Conservation (phyloP, 495 filamentous ascomycete genomes). For the Penicillium lagena region DNA sequence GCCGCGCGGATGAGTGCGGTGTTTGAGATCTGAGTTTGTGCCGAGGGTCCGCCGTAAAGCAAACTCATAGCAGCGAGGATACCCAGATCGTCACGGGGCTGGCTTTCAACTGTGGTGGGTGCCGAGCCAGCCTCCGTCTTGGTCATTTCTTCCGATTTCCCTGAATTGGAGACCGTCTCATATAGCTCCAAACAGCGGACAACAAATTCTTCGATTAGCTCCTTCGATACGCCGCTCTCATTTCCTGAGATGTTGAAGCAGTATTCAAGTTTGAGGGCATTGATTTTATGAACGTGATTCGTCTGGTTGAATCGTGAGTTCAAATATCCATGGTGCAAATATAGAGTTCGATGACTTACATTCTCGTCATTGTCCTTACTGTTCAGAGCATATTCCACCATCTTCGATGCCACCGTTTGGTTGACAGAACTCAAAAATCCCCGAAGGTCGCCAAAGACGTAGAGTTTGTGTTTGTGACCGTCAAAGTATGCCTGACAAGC, state of each 20-base stretch:
- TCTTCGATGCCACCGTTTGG: slow-evolving; percentile 24
- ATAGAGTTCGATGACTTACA: slow-evolving; percentile 16
- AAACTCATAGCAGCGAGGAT: slow-evolving; percentile 52
- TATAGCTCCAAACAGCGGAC: slow-evolving; percentile 43
- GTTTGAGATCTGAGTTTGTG: slow-evolving; percentile 17
- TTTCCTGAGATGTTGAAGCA: slow-evolving; percentile 41
- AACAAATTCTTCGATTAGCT: slow-evolving; percentile 38
- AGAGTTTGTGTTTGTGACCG: slow-evolving; percentile 41
- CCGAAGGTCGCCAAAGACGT: slow-evolving; percentile 49
- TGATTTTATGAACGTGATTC: slow-evolving; percentile 36
- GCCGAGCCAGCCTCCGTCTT: slow-evolving; percentile 1
- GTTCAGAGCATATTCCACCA: slow-evolving; percentile 27
- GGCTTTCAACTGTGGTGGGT: slow-evolving; percentile 43
- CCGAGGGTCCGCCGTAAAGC: slow-evolving; percentile 17
- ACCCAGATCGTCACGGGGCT: slow-evolving; percentile 51
- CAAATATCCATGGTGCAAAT: not conserved
- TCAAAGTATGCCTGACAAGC: slow-evolving; percentile 45
- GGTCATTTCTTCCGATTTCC: slow-evolving; percentile 3
- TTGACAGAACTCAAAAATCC: slow-evolving; percentile 32
- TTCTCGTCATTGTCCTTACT: slow-evolving; percentile 19
- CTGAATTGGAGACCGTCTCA: slow-evolving; percentile 5
- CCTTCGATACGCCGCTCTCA: slow-evolving; percentile 21
- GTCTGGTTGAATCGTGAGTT: slow-evolving; percentile 7
- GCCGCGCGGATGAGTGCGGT: slow-evolving; percentile 45
- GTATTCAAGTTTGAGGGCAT: slow-evolving; percentile 53